Evolutionary conservation across 2,329 filamentous ascomycete species (phyloP), one percentile per base, ranked within the genome.

Genomic region (Colletotrichum lini): DNA sequence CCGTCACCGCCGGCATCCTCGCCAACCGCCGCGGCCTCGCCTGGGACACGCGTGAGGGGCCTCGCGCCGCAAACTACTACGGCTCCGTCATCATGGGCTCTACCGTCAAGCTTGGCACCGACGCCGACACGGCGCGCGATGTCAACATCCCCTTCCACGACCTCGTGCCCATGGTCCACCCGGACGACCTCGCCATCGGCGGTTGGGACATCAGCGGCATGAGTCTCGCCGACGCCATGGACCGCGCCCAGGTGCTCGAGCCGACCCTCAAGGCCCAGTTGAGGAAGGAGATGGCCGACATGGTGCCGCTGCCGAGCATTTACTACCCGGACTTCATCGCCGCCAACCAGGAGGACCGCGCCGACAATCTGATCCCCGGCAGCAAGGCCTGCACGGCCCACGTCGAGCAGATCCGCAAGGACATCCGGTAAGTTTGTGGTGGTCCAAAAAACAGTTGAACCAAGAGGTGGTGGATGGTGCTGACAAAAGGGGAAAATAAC

Each of bases 291-390:
- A 96, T 98, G 95, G 86, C 91, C 73, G 86, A 87, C 77, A 93
- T 98, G 91, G 91, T 92, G 77, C 96, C 96, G 40, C 90, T 98
- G 74, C 96, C 95, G 30, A 96, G 93, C 83, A 93, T 98, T 84
- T 99, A 99, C 90, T 99, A 99, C 83, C 96, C 96, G 1, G 96
- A 98, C 84, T 99, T 99, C 87, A 99, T 99, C 80, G 96, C 96
- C 75, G 94, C 96, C 81, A 99, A 99, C 87, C 96, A 99, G 86
- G 95, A 96, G 83, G 95, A 95, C 79, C 93, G 96, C 79, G 96
- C 96, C 75, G 95, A 99, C 85, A 98, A 99, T 79, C 79, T 97
- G 74, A 83, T 98, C 59, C 85, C 93, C 73, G 96, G 96, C 63
- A 89, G 87, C 83, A 97, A 96, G 86, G 95, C 95, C 74, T 94